A percentile compares a stretch with the other conserved stretches of the same genome.
phyloP scores from a whole-genome alignment of 495 filamentous ascomycete species.

The Xylaria castorea region DNA sequence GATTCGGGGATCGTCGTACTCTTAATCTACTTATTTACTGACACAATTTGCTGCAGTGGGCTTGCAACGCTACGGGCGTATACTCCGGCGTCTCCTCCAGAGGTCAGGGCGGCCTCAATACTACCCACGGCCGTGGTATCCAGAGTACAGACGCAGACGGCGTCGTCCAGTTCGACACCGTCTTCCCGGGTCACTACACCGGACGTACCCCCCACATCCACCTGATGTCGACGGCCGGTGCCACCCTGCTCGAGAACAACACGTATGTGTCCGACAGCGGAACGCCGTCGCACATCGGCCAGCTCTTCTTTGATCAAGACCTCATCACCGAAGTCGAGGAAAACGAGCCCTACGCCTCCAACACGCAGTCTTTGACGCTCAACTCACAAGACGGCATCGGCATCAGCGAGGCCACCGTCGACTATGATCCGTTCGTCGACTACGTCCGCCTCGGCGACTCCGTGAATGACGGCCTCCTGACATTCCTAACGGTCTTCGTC shows the following conservation, averaged over 20 bases:
- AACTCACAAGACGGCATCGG: conserved; percentile 45
- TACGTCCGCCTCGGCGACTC: conserved; percentile 54
- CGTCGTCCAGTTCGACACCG: conserved; percentile 54
- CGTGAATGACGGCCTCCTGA: conserved; percentile 56
- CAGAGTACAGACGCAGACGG: conserved; percentile 56
- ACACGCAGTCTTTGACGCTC: conserved; percentile 38
- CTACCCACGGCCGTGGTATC: conserved; percentile 57
- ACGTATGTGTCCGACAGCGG: conserved; percentile 56
- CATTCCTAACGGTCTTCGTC: conserved; percentile 52
- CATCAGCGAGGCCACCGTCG: conserved; percentile 42
- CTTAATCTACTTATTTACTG: background rate
- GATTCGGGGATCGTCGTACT: background rate
- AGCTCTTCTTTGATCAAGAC: conserved; percentile 58
- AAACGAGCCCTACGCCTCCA: conserved; percentile 45
- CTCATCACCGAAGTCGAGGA: conserved; percentile 45
- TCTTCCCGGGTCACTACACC: conserved; percentile 62
- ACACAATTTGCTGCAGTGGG: conserved; percentile 27
- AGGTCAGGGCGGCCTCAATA: conserved; percentile 50
- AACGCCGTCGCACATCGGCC: conserved; percentile 59
- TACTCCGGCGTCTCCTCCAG: conserved; percentile 49
- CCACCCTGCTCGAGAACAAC: conserved; percentile 45
- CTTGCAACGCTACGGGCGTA: conserved; percentile 61
- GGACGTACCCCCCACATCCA: conserved; percentile 59
- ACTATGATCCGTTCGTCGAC: conserved; percentile 47
- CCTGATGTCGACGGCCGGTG: conserved; percentile 32